Conservation (phyloP, 2,329 filamentous ascomycete genomes). For the Apiospora pterosperma region DNA sequence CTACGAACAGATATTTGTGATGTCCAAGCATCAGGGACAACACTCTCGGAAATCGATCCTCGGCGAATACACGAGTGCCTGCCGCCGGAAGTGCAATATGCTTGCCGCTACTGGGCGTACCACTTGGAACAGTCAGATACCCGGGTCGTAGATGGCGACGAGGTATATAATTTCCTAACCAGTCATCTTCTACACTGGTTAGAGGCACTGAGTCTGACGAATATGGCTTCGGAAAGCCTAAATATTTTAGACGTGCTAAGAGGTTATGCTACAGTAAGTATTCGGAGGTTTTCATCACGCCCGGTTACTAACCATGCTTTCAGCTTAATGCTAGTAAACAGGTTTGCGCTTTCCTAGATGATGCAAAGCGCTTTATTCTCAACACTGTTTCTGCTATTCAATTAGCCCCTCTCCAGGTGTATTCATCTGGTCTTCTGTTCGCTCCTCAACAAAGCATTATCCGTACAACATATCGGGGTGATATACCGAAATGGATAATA, state of each 20-base stretch:
- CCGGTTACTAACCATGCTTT: background rate
- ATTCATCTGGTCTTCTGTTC: conserved; percentile 29
- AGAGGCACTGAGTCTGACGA: conserved; percentile 20
- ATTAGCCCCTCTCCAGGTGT: conserved; percentile 27
- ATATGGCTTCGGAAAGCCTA: conserved; percentile 16
- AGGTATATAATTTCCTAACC: background rate
- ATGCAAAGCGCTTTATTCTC: conserved; percentile 22
- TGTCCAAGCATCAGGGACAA: background rate
- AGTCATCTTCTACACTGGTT: background rate
- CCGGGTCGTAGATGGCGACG: background rate
- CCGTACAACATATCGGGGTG: conserved; percentile 14
- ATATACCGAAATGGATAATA: conserved; percentile 16
- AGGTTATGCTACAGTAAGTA: background rate
- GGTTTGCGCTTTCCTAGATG: conserved; percentile 16
- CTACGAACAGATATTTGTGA: background rate
- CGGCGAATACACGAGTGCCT: background rate
- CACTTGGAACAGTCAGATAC: background rate
- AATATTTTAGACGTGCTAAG: conserved; percentile 10
- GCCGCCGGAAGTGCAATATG: background rate
- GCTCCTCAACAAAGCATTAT: conserved; percentile 24
- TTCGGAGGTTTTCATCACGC: background rate
- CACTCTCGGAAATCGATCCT: background rate
- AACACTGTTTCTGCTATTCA: conserved; percentile 22
- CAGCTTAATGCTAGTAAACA: conserved; percentile 5
- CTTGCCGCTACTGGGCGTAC: background rate